Base-by-base conservation (phyloP, 441 rosid species). In the Aquilaria agallochum region DNA sequence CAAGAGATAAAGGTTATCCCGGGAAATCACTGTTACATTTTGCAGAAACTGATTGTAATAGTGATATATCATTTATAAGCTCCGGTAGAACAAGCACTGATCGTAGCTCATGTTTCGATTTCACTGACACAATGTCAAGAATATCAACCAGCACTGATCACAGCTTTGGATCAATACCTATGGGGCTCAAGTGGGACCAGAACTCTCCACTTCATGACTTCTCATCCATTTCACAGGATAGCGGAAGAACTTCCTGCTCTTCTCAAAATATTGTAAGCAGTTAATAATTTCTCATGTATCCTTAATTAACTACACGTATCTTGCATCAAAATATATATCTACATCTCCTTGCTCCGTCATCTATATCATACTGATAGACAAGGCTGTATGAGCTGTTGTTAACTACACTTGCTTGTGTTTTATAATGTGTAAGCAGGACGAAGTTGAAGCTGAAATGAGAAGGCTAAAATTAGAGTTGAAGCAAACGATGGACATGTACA, bases 401-500 rank as follows among this genome's bases (percentile, higher is more conserved):
- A 31, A 60, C n/a, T n/a, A 32, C 55, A 15, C 48, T n/a, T 59
- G 40, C 15, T 45, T 52, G 42, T 13, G 34, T 7, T 34, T 36
- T 9, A 31, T 33, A 4, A 64, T 9, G 12, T 2, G 64, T 67
- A 20, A 27, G 30, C 69, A 95, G 96, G 98, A 86, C 52, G 96
- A 89, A 12, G 83, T 85, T 69, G 98, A 89, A 80, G 67, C 81
- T 48, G 99, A 95, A 74, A 89, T 95, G 97, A 78, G 84, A 75
- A 84, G 91, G 76, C 65, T 95, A 66, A 91, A 75, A 80, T 73
- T 71, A 55, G 99, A 95, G 82, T 74, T 95, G 73, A 92, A 89
- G 77, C 95, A 92, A 78, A 92, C 99, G 44, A 86, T 89, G 83
- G 93, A 86, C 44, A 68, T 92, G 85, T 95, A 95, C 70, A 81